These are phyloP conservation scores for Cadophora malorum DNA, from an alignment of 2,329 filamentous ascomycete species.

Conservation along the genomic window DNA sequence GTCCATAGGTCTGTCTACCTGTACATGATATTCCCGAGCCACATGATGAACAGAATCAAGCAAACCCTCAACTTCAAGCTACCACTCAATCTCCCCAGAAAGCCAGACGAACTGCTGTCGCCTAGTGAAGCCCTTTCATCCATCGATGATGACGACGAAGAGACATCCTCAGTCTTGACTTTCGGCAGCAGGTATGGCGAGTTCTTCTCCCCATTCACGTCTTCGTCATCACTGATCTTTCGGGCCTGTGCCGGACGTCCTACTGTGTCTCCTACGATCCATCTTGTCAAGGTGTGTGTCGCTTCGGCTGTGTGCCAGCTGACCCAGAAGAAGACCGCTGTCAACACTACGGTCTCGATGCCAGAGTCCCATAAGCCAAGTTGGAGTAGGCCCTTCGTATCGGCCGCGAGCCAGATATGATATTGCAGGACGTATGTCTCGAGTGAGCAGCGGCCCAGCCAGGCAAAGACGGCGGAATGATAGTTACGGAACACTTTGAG, in stretches of 20 bases:
- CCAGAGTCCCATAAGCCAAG: slow-evolving; percentile 43
- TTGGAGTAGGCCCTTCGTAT: slow-evolving; percentile 59
- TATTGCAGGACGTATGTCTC: slow-evolving; percentile 66
- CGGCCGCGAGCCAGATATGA: slow-evolving; percentile 66
- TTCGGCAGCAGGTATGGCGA: slow-evolving; percentile 26
- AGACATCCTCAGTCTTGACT: slow-evolving; percentile 11
- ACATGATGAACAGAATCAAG: slow-evolving; percentile 27
- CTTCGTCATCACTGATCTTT: slow-evolving; percentile 9
- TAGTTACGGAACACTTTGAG: slow-evolving; percentile 49
- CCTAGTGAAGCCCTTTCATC: neutral
- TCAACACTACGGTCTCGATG: slow-evolving; percentile 50
- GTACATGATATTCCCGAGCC: slow-evolving; percentile 31
- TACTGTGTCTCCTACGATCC: slow-evolving; percentile 44
- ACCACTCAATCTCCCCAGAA: neutral
- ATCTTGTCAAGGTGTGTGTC: slow-evolving; percentile 48
- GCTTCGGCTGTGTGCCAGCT: slow-evolving; percentile 49
- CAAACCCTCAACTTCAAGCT: slow-evolving; percentile 23
- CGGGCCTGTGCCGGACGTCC: neutral
- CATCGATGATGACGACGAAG: neutral
- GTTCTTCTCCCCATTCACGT: slow-evolving; percentile 21
- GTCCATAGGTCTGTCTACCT: slow-evolving; percentile 14
- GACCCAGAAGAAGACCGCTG: slow-evolving; percentile 51
- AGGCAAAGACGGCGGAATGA: slow-evolving; percentile 56
- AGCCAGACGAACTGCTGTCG: neutral
- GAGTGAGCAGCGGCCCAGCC: slow-evolving; percentile 61